Evolutionary conservation across 1,139 yeast genomes (phyloP).

Genomic region (Hemisphaericaspora subhashii): DNA sequence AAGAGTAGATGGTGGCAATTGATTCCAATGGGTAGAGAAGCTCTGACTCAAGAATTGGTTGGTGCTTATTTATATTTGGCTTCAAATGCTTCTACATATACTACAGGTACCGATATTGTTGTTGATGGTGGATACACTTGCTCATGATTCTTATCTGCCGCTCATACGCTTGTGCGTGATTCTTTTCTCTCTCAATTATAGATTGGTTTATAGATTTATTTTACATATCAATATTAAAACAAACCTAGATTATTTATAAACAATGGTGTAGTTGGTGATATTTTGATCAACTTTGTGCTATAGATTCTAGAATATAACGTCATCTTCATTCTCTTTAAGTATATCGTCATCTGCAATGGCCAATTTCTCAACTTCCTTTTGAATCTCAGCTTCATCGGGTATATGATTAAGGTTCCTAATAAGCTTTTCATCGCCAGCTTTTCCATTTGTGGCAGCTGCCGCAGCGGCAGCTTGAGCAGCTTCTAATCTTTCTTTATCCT

Average conservation of each 20-base stretch:
- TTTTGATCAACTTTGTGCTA: no score
- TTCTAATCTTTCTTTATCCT: conserved; percentile 29
- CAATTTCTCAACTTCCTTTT: conserved; percentile 23
- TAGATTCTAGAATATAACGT: conserved; percentile 37
- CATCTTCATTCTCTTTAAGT: conserved; percentile 43
- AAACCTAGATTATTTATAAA: not conserved
- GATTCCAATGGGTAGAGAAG: conserved; percentile 55
- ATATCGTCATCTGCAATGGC: conserved; percentile 28
- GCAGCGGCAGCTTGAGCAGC: conserved; percentile 54
- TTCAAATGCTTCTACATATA: conserved; percentile 49
- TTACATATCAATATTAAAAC: not conserved
- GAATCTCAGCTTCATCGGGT: conserved; percentile 19
- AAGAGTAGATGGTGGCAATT: conserved; percentile 36
- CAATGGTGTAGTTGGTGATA: no score
- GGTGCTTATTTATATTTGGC: conserved; percentile 56
- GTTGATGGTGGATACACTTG: conserved; percentile 69
- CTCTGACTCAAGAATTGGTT: conserved; percentile 52
- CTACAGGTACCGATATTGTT: conserved; percentile 51
- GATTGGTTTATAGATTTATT: not conserved
- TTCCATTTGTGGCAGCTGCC: conserved; percentile 49
- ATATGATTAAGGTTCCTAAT: conserved; percentile 1
- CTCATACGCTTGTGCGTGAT: not conserved
- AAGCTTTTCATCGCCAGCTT: conserved; percentile 15
- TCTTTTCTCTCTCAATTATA: no score
- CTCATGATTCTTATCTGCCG: conserved; percentile 28